Evolutionary conservation across 108 stramenopile species (phyloP), one percentile per base, ranked within the genome.

Genomic region (Cyclotella kingstonii): DNA sequence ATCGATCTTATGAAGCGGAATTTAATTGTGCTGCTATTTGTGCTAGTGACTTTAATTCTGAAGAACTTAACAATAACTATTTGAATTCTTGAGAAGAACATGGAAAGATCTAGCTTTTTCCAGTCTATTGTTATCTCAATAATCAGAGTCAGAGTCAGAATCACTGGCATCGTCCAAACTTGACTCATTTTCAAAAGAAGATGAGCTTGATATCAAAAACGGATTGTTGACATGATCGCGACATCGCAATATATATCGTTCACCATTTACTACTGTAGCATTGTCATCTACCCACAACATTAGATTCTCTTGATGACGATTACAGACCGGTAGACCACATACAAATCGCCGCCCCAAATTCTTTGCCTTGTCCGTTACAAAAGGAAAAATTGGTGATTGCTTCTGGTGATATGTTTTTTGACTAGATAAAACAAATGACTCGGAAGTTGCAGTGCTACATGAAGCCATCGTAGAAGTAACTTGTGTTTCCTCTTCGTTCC

Each of bases 231-330:
- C 2, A 27, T 29, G 9, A 28, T 50, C 6, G 10, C 26, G 49
- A 15, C 27, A 50, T 5, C 25, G 29, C 3, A 50, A 15, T 5
- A 53, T 36, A 35, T 53, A 33, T 26, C 27, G 18, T 18, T 36
- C 35, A 35, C 52, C 52, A 35, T 33, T 53, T 15, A 36, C 33
- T 21, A 19, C 35, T 8, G 34, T 53, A 5, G 19, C 52, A 34
- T 35, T 36, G 12, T 53, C 52, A 36, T 36, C 52, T 38, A 53
- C 52, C 35, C 27, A 36, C n/a, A 35, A 53, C 52, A 53, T 21
- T 1, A 21, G 18, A 33, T 53, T 53, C 2, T 53, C 52, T 4
- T 12, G 29, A 31, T 4, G 17, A 18, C 49, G 27, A 4, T 7
- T 8, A 18, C 52, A 53, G 18, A 34, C 6, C 1, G 52, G n/a